Conservation (phyloP, 768 basidiomycete genomes). For the Tubosaeta brunneosetosa region DNA sequence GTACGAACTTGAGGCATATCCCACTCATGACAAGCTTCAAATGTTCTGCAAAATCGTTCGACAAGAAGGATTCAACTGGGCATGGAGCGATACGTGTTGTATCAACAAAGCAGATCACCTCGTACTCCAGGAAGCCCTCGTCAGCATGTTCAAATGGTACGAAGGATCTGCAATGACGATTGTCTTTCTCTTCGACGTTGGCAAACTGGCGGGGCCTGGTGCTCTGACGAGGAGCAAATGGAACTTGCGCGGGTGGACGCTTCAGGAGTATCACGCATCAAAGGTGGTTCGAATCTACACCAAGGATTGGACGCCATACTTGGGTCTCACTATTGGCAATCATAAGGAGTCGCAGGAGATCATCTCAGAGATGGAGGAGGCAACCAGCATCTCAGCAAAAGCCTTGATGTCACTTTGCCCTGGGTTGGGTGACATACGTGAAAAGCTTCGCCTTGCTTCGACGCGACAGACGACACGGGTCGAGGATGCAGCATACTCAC, state of each 20-base stretch:
- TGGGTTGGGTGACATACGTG: not conserved
- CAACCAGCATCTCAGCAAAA: not conserved
- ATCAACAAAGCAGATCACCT: not conserved
- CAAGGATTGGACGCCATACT: not conserved
- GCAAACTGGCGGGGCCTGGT: not conserved
- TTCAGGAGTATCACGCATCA: not conserved
- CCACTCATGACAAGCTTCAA: not conserved
- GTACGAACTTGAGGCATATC: not conserved
- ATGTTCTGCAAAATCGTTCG: not conserved
- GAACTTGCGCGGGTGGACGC: not conserved
- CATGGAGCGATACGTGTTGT: not conserved
- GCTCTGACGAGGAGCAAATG: not conserved
- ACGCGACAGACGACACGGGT: not conserved
- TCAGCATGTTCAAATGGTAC: not conserved
- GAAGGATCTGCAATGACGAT: not conserved
- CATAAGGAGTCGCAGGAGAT: not conserved
- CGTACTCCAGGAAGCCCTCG: not conserved
- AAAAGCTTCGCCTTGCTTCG: not conserved
- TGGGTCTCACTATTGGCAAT: not conserved
- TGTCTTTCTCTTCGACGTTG: not conserved
- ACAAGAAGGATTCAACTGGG: not conserved
- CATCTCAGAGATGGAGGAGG: not conserved
- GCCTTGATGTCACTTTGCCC: constrained; percentile 2
- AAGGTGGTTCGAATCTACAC: not conserved
- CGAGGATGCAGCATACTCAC: not conserved